Conservation (phyloP, 140 eudicot genomes). For the Oenanthe javanica region DNA sequence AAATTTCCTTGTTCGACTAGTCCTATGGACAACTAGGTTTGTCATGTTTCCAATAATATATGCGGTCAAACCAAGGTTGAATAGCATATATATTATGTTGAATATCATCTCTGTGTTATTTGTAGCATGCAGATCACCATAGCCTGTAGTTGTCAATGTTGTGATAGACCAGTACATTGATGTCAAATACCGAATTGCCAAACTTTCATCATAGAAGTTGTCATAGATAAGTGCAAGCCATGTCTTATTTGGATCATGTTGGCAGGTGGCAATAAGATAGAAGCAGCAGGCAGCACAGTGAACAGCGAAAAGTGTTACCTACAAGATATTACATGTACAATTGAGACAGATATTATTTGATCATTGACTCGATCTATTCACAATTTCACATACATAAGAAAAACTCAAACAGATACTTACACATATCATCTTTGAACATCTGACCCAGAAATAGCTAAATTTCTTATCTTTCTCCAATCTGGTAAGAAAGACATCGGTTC, state of each 20-base stretch:
- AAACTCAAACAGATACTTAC: slow-evolving; percentile 25
- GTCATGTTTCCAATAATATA: slow-evolving; percentile 42
- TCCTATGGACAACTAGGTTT: slow-evolving; percentile 29
- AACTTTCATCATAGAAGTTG: slow-evolving; percentile 15
- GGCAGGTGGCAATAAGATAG: slow-evolving; percentile 33
- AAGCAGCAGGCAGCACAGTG: slow-evolving; percentile 42
- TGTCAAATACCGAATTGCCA: slow-evolving; percentile 29
- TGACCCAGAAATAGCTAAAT: slow-evolving; percentile 33
- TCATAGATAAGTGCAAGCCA: slow-evolving; percentile 26
- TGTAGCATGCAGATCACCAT: slow-evolving; percentile 37
- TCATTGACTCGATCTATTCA: neutral
- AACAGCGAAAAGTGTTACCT: slow-evolving; percentile 47
- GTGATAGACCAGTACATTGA: slow-evolving; percentile 33
- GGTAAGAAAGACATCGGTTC: neutral
- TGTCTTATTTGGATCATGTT: slow-evolving; percentile 27
- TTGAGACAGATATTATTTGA: neutral
- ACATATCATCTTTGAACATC: slow-evolving; percentile 37
- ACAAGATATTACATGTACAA: slow-evolving; percentile 5
- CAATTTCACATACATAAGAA: neutral
- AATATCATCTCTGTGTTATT: slow-evolving; percentile 29
- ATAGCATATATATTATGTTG: slow-evolving; percentile 23
- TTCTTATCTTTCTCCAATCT: slow-evolving; percentile 47
- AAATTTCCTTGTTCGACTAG: slow-evolving; percentile 30
- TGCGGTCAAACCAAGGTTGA: slow-evolving; percentile 32
- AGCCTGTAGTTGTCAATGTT: slow-evolving; percentile 28